A percentile compares a stretch with the other conserved stretches of the same genome.
Evolutionary conservation across 495 filamentous ascomycete genomes (phyloP).

Genomic region (Neurospora cerealis): DNA sequence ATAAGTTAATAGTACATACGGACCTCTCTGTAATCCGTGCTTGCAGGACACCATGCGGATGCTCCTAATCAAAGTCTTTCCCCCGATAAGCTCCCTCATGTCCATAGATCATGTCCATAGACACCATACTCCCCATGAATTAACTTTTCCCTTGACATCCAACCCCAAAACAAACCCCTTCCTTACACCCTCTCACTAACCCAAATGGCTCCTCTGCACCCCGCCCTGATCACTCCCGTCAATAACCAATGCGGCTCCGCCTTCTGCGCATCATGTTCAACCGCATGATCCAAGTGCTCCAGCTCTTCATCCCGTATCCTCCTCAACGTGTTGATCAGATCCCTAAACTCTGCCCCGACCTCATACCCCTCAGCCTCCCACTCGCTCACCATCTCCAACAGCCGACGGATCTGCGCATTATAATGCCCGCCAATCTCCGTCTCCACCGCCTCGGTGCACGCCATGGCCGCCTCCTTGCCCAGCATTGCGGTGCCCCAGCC

Average conservation of each 20-base stretch:
- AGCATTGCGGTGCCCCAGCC: constrained; percentile 87
- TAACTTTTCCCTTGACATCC: not conserved
- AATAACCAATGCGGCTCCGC: constrained; percentile 81
- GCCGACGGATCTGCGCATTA: constrained; percentile 74
- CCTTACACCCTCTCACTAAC: constrained; percentile 71
- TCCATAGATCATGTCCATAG: not conserved
- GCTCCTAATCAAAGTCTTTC: not conserved
- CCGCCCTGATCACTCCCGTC: constrained; percentile 77
- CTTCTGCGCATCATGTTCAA: constrained; percentile 81
- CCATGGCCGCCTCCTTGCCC: constrained; percentile 93
- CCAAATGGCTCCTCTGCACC: constrained; percentile 88
- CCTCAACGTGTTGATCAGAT: constrained; percentile 63
- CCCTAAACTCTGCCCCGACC: constrained; percentile 66
- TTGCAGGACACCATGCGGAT: not conserved
- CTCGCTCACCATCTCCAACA: constrained; percentile 71
- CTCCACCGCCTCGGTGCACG: constrained; percentile 96
- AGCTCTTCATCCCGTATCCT: constrained; percentile 91
- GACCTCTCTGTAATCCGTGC: not conserved
- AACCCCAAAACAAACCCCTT: not conserved
- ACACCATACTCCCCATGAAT: not conserved
- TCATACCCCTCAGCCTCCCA: constrained; percentile 58
- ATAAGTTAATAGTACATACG: not conserved
- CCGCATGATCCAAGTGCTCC: constrained; percentile 91
- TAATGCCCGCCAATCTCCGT: constrained; percentile 97
- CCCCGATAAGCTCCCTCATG: not conserved